Percentiles rank a stretch among this genome's conserved stretches.
phyloP scores from a whole-genome alignment of 352 stramenopile genomes.

The Pythium coloratum region DNA sequence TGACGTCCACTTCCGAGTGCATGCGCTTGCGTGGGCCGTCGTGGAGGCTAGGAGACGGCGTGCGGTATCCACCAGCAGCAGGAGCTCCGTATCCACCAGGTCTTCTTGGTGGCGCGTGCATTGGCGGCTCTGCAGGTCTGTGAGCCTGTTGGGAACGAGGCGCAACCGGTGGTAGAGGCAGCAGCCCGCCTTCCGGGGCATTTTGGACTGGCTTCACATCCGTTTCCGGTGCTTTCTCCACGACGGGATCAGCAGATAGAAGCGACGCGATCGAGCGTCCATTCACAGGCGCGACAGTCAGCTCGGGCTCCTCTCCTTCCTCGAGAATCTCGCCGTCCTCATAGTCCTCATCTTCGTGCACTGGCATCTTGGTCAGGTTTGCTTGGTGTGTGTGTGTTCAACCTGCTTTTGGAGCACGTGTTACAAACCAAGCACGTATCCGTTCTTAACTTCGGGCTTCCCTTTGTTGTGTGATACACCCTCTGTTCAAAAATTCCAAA shows the following conservation, averaged over 20 bases:
- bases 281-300: not conserved
- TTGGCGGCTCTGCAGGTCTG: slow-evolving; percentile 3
- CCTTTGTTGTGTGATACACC: not conserved
- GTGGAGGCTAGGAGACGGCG: slow-evolving; percentile 5
- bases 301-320: slow-evolving; percentile 50
- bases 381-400: slow-evolving; percentile 6
- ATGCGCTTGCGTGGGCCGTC: slow-evolving; percentile 28
- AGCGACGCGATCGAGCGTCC: not conserved
- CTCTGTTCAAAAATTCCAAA: not conserved
- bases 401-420: no score
- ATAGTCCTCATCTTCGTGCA: slow-evolving; percentile 42
- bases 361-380: not conserved
- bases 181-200: slow-evolving; percentile 3
- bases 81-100: slow-evolving; percentile 3
- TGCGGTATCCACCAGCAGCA: slow-evolving; percentile 13
- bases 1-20: slow-evolving; percentile 31
- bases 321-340: slow-evolving; percentile 79
- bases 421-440: not conserved
- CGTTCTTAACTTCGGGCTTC: not conserved
- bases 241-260: not conserved
- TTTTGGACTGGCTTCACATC: not conserved
- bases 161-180: slow-evolving; percentile 1
- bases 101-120: slow-evolving; percentile 6
- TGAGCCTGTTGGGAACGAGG: not conserved
- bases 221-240: slow-evolving; percentile 1